Base-by-base conservation (phyloP, 306 rosid genomes). In the Calophaca sinica region DNA sequence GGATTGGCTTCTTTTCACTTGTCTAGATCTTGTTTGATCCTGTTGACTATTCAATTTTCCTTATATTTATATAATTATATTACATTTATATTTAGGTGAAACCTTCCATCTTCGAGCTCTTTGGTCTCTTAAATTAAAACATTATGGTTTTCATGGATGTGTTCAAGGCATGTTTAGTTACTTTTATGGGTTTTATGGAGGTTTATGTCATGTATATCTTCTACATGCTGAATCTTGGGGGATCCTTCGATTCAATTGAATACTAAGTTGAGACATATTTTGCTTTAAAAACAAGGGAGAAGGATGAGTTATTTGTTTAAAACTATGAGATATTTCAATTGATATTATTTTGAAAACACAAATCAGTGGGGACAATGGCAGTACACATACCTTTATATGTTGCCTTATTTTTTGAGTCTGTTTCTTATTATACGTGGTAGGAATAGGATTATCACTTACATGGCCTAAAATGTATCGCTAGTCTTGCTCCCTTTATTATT, bases 231-330 rank as follows among this genome's bases (percentile, higher is more conserved):
- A 51, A 75, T 41, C 64, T 65, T 53, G 10, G 29, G 55, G 70
- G 39, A 39, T 50, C 10, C 61, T 52, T 64, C n/a, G 6, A 5
- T 45, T 29, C 48, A 59, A 42, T 57, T 54, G 15, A 36, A 66
- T 29, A 28, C 65, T 41, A 15, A 36, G 60, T 71, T 32, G 32
- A 51, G 57, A 20, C 38, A 13, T 51, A 39, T 13, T 62, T 42
- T 49, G 49, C 35, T 68, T 61, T 33, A 48, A 42, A 35, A 76
- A 76, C 9, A 3, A 15, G 5, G 60, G 52, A 5, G 62, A 79
- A 62, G 57, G 41, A 10, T 42, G 78, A 52, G 51, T 51, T 61
- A 36, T 2, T 38, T 42, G 38, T 68, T 49, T 67, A 73, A 44
- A 66, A 13, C 26, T 20, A 20, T 20, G 26, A 20, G 26, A 0